phyloP scores from a whole-genome alignment of 352 stramenopile genomes.

The Globisporangium cylindrosporum region DNA sequence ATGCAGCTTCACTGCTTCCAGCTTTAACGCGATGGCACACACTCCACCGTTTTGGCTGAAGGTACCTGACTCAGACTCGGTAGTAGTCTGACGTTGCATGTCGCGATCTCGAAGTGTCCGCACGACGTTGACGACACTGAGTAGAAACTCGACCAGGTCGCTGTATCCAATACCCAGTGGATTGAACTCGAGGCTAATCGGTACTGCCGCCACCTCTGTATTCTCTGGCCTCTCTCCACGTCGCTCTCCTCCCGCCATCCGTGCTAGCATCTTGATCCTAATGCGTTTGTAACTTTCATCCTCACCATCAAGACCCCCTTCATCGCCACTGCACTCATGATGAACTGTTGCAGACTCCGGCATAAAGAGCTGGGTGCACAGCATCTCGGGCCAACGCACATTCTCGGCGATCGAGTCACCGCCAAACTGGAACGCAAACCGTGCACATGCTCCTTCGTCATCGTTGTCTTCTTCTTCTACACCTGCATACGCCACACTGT shows the following conservation, averaged over 20 bases:
- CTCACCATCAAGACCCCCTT: background rate
- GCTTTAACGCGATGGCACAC: background rate
- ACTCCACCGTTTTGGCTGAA: background rate
- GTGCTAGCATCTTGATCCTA: background rate
- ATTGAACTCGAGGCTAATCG: slow-evolving; percentile 4
- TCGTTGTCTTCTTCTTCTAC: background rate
- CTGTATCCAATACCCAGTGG: background rate
- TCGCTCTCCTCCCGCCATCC: background rate
- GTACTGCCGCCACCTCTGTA: background rate
- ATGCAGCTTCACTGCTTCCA: slow-evolving; percentile 9
- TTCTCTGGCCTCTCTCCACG: background rate
- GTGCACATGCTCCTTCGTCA: background rate
- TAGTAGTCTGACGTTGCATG: background rate
- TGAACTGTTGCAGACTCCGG: background rate
- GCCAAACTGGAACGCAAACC: slow-evolving; percentile 10
- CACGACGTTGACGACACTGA: background rate
- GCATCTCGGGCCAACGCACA: background rate
- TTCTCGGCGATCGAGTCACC: slow-evolving; percentile 9
- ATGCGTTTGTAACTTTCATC: background rate
- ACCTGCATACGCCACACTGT: background rate
- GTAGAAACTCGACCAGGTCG: background rate
- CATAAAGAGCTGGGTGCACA: slow-evolving; percentile 3
- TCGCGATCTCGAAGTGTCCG: background rate
- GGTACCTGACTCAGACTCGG: background rate
- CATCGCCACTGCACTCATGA: background rate